Base-by-base conservation (phyloP, 768 basidiomycete genomes). In the Boletus reticuloceps region DNA sequence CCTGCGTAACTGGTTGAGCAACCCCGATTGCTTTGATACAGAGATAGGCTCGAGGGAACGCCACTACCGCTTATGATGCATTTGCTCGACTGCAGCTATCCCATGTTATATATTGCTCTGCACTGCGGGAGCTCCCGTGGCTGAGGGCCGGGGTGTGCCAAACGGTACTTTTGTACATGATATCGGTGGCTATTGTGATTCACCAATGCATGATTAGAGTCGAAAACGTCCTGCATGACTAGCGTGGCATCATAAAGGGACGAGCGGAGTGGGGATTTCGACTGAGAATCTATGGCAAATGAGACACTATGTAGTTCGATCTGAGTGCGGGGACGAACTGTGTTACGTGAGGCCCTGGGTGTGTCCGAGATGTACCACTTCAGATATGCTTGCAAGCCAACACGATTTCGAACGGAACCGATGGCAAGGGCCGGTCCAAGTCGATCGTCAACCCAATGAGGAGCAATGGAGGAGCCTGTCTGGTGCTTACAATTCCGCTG, bases 101-200 rank as follows among this genome's bases (percentile, higher is more conserved):
- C 8, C 9, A 29, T 29, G 29, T 29, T 9, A 9, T 25, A 25
- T 25, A 25, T 25, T 36, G 34, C 34, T 6, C 6, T 84, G 10
- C 83, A 83, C 53, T 84, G 81, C 53, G 68, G 72, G 40, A 79
- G 79, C 59, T 82, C 80, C 1, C 69, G 72, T 41, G 82, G 81
- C 16, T 70, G 83, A 32, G 82, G 73, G 1, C 81, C 82, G 16
- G 71, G 82, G 12, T 36, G 34, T 13, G 82, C 81, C 20, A 77
- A 76, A 65, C 84, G 82, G 83, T 82, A 64, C 32, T 72, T 27
- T 52, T 6, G 34, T 36, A 2, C 29, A 20, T 17, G 13, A 16
- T 9, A 3, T 36, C 16, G 3, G 41, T 22, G 12, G 12, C 7
- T 13, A 14, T 17, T 38, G 25, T 13, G 20, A 43, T 42, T 52